Percentiles rank a stretch among this genome's conserved stretches.
phyloP scores from a whole-genome alignment of 2,329 filamentous ascomycete genomes.

The Aspergillus persii region DNA sequence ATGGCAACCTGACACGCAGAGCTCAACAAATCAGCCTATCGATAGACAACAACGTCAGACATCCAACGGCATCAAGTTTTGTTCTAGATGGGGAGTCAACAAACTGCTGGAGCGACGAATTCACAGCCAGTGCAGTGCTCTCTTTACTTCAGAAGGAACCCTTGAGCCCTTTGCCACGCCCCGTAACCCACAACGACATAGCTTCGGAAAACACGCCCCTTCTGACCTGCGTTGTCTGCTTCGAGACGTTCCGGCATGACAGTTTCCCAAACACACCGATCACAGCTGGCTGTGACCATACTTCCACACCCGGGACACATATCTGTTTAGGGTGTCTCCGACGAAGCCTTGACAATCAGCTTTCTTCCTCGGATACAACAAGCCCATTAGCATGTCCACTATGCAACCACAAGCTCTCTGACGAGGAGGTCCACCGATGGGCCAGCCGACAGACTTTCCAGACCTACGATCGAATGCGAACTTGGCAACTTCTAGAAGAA shows the following conservation, averaged over 20 bases:
- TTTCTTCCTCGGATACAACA: constrained; percentile 6
- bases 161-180: not conserved
- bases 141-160: constrained; percentile 17
- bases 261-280: constrained; percentile 13
- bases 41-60: not conserved
- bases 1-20: not conserved
- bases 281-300: constrained; percentile 15
- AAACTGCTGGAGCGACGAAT: constrained; percentile 16
- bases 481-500: constrained; percentile 14
- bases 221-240: constrained; percentile 13
- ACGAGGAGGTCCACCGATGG: constrained; percentile 16
- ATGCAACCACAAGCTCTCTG: constrained; percentile 13
- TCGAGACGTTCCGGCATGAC: constrained; percentile 6
- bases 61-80: not conserved
- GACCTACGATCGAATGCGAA: constrained; percentile 13
- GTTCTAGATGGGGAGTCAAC: not conserved
- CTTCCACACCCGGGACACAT: constrained; percentile 7
- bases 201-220: not conserved
- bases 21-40: not conserved
- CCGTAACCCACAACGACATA: not conserved
- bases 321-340: constrained; percentile 16
- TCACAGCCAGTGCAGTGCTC: constrained; percentile 16
- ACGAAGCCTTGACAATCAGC: constrained; percentile 15
- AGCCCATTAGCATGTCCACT: constrained; percentile 13
- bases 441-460: constrained; percentile 15